Evolutionary conservation across 441 rosid species (phyloP).

Genomic region (Cnidoscolus chayamansa): DNA sequence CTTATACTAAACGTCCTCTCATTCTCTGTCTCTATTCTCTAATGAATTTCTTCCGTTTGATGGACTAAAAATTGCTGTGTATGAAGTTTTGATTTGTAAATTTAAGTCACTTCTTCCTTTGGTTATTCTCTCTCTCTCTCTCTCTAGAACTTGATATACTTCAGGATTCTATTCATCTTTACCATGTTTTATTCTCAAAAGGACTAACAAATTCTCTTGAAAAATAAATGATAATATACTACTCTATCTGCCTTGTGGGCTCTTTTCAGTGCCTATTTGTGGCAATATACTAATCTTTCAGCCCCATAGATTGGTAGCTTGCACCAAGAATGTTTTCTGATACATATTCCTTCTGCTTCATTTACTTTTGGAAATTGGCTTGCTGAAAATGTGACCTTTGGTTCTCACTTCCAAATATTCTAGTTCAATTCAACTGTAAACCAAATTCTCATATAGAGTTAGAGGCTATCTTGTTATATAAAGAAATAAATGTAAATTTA

Average conservation of each 20-base stretch:
- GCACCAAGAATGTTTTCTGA: too few species aligned
- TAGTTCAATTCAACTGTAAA: not conserved
- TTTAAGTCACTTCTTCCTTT: not conserved
- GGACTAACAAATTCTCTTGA: not conserved
- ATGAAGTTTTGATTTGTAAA: not conserved
- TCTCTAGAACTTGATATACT: too few species aligned
- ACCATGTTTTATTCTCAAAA: not conserved
- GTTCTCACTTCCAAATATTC: not conserved
- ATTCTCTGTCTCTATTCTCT: not conserved
- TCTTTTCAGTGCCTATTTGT: not conserved
- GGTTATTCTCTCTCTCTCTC: too few species aligned
- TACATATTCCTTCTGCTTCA: not conserved
- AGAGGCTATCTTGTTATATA: not conserved
- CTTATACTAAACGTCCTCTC: too few species aligned
- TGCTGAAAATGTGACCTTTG: slow-evolving; percentile 2
- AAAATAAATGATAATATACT: not conserved
- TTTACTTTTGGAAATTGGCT: slow-evolving; percentile 8
- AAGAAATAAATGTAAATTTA: not conserved
- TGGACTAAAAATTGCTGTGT: not conserved
- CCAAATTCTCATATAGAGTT: not conserved
- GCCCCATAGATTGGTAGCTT: too few species aligned
- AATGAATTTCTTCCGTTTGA: not conserved
- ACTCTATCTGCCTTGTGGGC: not conserved
- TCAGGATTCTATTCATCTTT: not conserved
- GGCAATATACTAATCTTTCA: not conserved